Conservation (phyloP, 805 yeast genomes). For the Cyberlindnera euphorbiiphila region DNA sequence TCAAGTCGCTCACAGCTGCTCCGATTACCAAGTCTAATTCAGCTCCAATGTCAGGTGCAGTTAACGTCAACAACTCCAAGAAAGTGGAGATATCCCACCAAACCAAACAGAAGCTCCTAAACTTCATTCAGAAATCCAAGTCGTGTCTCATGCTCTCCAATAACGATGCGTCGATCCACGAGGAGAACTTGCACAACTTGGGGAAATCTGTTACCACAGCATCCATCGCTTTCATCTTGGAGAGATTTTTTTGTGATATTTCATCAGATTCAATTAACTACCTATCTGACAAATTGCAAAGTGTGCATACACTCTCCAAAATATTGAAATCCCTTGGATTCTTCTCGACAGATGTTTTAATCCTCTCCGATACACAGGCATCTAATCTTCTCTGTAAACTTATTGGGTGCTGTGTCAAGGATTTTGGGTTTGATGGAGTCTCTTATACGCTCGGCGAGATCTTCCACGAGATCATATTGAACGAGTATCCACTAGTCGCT, state of each 20-base stretch:
- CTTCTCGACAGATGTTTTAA: constrained; percentile 23
- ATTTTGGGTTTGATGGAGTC: constrained; percentile 75
- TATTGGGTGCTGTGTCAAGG: constrained; percentile 69
- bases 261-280: constrained; percentile 53
- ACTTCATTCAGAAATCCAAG: constrained; percentile 56
- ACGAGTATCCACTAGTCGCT: constrained; percentile 64
- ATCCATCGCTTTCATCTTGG: constrained; percentile 58
- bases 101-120: constrained; percentile 36
- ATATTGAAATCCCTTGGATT: constrained; percentile 39
- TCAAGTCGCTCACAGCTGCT: constrained; percentile 8
- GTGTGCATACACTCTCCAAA: constrained; percentile 33
- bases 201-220: constrained; percentile 56
- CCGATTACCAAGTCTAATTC: background rate
- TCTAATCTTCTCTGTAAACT: constrained; percentile 52
- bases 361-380: constrained; percentile 47
- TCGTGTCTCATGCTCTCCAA: constrained; percentile 50
- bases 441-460: constrained; percentile 64
- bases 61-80: background rate
- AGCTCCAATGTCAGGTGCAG: background rate
- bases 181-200: constrained; percentile 47
- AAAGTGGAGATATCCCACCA: constrained; percentile 22
- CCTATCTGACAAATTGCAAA: constrained; percentile 41
- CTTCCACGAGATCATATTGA: constrained; percentile 53
- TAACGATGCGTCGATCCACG: constrained; percentile 24
- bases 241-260: constrained; percentile 53